These are phyloP conservation scores for Allium fistulosum DNA, from an alignment of 106 monocot genomes.

Conservation along the genomic window DNA sequence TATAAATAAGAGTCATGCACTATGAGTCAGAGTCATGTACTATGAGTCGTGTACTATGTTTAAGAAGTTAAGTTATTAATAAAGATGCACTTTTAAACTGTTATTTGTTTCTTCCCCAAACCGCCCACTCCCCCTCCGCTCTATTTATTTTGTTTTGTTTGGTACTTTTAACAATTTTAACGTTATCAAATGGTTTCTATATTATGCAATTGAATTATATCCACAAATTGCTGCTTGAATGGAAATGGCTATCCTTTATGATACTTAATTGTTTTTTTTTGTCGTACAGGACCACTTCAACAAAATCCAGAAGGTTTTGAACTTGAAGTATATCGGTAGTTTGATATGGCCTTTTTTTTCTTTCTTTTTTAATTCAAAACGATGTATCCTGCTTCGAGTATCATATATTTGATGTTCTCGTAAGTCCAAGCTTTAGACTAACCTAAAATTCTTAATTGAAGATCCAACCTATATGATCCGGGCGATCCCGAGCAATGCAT, in stretches of 20 bases:
- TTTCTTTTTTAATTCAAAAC: background rate
- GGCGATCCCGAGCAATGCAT: constrained; percentile 84
- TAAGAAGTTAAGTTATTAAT: too few species aligned
- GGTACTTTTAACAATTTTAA: too few species aligned
- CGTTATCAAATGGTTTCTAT: too few species aligned
- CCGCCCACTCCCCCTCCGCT: too few species aligned
- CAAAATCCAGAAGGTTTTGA: constrained; percentile 44
- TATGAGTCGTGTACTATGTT: too few species aligned
- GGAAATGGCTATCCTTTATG: background rate
- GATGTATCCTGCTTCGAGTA: constrained; percentile 1
- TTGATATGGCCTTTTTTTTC: constrained; percentile 1
- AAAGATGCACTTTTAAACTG: too few species aligned
- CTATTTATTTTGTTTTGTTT: too few species aligned
- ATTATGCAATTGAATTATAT: too few species aligned
- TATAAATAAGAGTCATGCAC: too few species aligned
- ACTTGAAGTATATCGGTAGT: constrained; percentile 82
- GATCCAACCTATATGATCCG: constrained; percentile 98
- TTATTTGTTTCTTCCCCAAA: too few species aligned
- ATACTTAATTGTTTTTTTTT: constrained; percentile 2
- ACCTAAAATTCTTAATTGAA: constrained; percentile 13
- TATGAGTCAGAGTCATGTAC: too few species aligned
- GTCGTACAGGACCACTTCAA: constrained; percentile 57
- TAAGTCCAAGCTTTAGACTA: background rate
- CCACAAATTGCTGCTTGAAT: too few species aligned
- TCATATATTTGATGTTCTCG: background rate